phyloP scores from a whole-genome alignment of 768 basidiomycete species.

The Harrya chromipes region DNA sequence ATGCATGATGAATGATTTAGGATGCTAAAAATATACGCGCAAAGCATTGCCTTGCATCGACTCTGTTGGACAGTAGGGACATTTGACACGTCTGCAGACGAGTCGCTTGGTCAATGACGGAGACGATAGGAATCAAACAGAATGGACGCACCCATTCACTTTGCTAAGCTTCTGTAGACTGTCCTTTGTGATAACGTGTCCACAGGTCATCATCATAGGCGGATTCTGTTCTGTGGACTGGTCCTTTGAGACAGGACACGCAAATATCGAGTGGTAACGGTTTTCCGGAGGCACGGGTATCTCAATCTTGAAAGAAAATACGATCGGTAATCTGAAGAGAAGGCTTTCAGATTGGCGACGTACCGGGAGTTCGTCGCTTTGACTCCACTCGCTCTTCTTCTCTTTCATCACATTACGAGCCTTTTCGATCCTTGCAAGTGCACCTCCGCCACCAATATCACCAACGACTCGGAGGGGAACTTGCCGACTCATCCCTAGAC shows the following conservation, averaged over 20 bases:
- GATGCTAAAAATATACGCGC: slow-evolving; percentile 59
- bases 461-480: slow-evolving; percentile 86
- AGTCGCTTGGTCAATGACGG: background rate
- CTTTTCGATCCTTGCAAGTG: slow-evolving; percentile 89
- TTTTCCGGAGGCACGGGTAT: slow-evolving; percentile 84
- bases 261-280: slow-evolving; percentile 95
- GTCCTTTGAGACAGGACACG: slow-evolving; percentile 97
- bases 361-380: slow-evolving; percentile 86
- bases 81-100: slow-evolving; percentile 77
- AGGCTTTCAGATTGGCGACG: slow-evolving; percentile 1
- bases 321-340: background rate
- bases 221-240: slow-evolving; percentile 92
- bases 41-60: slow-evolving; percentile 54
- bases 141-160: slow-evolving; percentile 66
- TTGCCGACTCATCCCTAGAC: slow-evolving; percentile 84
- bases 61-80: slow-evolving; percentile 93
- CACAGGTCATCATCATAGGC: slow-evolving; percentile 97
- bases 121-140: background rate
- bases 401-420: slow-evolving; percentile 92
- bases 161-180: slow-evolving; percentile 89
- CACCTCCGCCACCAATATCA: slow-evolving; percentile 91
- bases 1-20: slow-evolving; percentile 2
- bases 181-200: slow-evolving; percentile 93
- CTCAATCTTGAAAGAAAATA: slow-evolving; percentile 65
- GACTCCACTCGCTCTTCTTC: slow-evolving; percentile 89